Evolutionary conservation across 2,329 filamentous ascomycete genomes (phyloP).

Genomic region (Alternaria brassicae): DNA sequence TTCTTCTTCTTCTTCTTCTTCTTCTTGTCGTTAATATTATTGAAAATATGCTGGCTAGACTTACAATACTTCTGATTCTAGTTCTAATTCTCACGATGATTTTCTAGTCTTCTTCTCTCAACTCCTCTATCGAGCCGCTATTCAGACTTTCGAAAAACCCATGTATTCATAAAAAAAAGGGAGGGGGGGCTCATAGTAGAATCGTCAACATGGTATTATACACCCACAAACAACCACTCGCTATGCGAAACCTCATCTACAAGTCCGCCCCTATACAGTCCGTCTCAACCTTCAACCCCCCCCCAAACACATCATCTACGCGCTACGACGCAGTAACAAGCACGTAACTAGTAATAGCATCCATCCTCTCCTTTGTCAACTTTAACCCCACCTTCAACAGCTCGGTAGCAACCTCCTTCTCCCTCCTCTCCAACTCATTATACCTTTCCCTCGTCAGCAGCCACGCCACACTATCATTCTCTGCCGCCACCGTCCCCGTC

Average conservation of each 20-base stretch:
- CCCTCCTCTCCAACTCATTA: slow-evolving; percentile 72
- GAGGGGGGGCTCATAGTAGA: neutral
- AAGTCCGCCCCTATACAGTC: no score
- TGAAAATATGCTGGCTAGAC: no score
- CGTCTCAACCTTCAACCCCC: no score
- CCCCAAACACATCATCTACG: no score
- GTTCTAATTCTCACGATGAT: no score
- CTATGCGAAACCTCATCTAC: neutral
- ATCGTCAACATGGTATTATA: neutral
- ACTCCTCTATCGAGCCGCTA: no score
- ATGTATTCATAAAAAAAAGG: neutral
- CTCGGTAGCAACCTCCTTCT: slow-evolving; percentile 82
- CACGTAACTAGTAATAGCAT: slow-evolving; percentile 63
- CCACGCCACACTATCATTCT: slow-evolving; percentile 85
- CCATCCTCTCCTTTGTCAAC: slow-evolving; percentile 92
- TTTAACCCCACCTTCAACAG: slow-evolving; percentile 87
- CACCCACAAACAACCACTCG: neutral
- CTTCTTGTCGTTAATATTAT: no score
- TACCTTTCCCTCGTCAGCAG: slow-evolving; percentile 75
- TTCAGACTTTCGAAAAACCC: no score
- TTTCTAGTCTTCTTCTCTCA: no score
- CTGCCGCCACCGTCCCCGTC: slow-evolving; percentile 84
- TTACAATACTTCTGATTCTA: no score
- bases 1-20: no score
- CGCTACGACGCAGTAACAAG: slow-evolving; percentile 44